Percentiles rank a stretch among this genome's conserved stretches.
These are phyloP conservation scores for Plicaturopsis crispa DNA, from an alignment of 768 basidiomycete genomes.

Conservation along the genomic window DNA sequence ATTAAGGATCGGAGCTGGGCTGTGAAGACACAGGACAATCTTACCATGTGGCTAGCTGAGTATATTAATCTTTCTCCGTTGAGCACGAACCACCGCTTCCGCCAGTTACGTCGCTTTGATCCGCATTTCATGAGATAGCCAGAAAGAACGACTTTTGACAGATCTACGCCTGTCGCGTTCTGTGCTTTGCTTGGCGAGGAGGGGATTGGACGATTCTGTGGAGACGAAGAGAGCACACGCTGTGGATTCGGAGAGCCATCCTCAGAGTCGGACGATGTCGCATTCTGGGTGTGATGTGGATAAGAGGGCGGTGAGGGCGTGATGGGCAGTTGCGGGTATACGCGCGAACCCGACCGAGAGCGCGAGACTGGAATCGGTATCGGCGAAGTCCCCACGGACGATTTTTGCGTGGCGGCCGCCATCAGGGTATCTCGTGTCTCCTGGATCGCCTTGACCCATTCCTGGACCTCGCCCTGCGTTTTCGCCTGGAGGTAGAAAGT, in stretches of 20 bases:
- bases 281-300: constrained; percentile 31
- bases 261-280: constrained; percentile 78
- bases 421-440: constrained; percentile 61
- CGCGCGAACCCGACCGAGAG: constrained; percentile 16
- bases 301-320: constrained; percentile 44
- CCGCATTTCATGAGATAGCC: constrained; percentile 98
- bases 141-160: constrained; percentile 72
- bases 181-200: constrained; percentile 37
- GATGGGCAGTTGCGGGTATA: constrained; percentile 23
- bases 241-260: constrained; percentile 47
- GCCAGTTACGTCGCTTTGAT: constrained; percentile 88
- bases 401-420: constrained; percentile 54
- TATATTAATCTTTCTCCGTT: constrained; percentile 84
- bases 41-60: constrained; percentile 91
- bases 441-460: constrained; percentile 82
- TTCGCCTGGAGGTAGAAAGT: constrained; percentile 90
- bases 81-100: constrained; percentile 96
- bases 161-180: constrained; percentile 37
- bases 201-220: constrained; percentile 34
- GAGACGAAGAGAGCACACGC: constrained; percentile 33
- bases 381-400: constrained; percentile 37
- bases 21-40: constrained; percentile 19
- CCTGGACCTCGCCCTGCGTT: constrained; percentile 60
- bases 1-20: neutral
- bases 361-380: constrained; percentile 41